These are phyloP conservation scores for Pythium rhizo-oryzae DNA, from an alignment of 352 stramenopile genomes.

Conservation along the genomic window DNA sequence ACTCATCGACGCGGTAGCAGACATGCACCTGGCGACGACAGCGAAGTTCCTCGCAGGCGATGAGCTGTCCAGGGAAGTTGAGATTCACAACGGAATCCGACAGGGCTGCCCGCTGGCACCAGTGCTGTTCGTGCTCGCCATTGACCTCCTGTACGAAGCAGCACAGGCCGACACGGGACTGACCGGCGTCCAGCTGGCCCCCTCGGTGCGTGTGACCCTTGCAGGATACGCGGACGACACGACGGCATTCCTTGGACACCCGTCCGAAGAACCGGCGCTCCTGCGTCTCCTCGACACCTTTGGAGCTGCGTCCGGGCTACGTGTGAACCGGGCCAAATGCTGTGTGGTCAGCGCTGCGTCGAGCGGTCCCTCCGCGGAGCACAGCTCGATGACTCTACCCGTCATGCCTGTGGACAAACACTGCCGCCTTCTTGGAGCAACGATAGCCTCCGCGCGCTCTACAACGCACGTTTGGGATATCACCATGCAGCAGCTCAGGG, in stretches of 20 bases:
- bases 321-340: slow-evolving; percentile 8
- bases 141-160: not conserved
- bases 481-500: slow-evolving; percentile 5
- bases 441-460: not conserved
- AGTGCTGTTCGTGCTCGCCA: not conserved
- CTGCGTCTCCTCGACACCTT: not conserved
- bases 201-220: not conserved
- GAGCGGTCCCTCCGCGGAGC: not conserved
- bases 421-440: not conserved
- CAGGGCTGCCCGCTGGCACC: not conserved
- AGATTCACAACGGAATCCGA: not conserved
- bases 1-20: not conserved
- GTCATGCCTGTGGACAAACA: not conserved
- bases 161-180: not conserved
- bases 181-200: not conserved
- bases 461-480: not conserved
- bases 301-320: slow-evolving; percentile 8
- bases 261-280: not conserved
- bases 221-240: slow-evolving; percentile 17
- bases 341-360: not conserved
- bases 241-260: not conserved
- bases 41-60: not conserved
- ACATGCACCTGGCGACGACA: not conserved
- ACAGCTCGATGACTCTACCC: not conserved
- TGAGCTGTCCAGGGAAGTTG: not conserved